A percentile compares a stretch with the other conserved stretches of the same genome.
Evolutionary conservation across 2,329 filamentous ascomycete species (phyloP).

Genomic region (Thyridium curvatum): DNA sequence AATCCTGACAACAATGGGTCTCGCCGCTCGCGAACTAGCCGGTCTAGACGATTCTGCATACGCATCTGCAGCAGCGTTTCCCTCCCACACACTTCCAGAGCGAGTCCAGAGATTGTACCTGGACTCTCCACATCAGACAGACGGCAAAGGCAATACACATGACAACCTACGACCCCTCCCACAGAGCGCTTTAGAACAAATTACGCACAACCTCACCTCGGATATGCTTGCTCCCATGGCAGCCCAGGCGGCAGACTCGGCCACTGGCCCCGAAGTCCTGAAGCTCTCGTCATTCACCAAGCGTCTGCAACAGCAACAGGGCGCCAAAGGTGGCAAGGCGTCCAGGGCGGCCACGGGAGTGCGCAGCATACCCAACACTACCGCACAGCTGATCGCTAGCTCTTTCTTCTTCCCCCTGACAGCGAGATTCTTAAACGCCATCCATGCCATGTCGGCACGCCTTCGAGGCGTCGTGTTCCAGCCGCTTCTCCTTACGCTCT

Average conservation of each 20-base stretch:
- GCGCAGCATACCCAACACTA: constrained; percentile 65
- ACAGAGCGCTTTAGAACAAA: constrained; percentile 56
- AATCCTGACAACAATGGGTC: constrained; percentile 73
- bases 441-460: constrained; percentile 32
- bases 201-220: constrained; percentile 62
- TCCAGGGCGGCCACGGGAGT: constrained; percentile 22
- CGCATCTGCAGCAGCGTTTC: constrained; percentile 53
- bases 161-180: constrained; percentile 42
- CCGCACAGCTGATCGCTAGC: constrained; percentile 67
- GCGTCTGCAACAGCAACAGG: constrained; percentile 59
- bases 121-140: constrained; percentile 16
- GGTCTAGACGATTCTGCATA: constrained; percentile 59
- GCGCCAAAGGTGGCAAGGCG: constrained; percentile 27
- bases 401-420: constrained; percentile 85
- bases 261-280: constrained; percentile 73
- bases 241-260: constrained; percentile 70
- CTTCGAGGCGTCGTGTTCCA: constrained; percentile 60
- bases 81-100: constrained; percentile 71
- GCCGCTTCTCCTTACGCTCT: constrained; percentile 69
- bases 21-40: constrained; percentile 78
- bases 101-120: constrained; percentile 69
- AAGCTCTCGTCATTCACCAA: constrained; percentile 88
- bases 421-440: constrained; percentile 67
- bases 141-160: constrained; percentile 6
- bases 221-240: constrained; percentile 77